phyloP scores from a whole-genome alignment of 441 rosid genomes.

The Eruca vesicaria region DNA sequence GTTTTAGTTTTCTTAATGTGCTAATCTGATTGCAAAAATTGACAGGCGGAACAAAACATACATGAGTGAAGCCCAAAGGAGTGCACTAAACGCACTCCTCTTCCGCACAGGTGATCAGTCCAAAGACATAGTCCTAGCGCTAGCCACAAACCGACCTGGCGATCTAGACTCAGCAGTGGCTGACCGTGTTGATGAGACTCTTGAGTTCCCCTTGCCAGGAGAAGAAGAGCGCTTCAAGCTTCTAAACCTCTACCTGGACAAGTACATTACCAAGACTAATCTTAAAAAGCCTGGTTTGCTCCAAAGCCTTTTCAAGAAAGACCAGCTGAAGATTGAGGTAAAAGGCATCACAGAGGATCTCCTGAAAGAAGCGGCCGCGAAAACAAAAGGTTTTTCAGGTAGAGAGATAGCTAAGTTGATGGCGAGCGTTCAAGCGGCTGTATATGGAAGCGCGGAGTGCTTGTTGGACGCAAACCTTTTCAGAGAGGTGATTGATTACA shows the following conservation, averaged over 20 bases:
- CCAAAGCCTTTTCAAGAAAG: constrained; percentile 52
- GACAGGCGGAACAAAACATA: constrained; percentile 87
- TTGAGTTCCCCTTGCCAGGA: constrained; percentile 87
- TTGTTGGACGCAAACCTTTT: constrained; percentile 64
- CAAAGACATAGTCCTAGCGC: constrained; percentile 89
- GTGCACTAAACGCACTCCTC: constrained; percentile 93
- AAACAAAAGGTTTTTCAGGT: constrained; percentile 77
- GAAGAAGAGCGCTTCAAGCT: constrained; percentile 77
- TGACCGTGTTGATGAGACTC: constrained; percentile 83
- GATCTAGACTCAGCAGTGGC: constrained; percentile 94
- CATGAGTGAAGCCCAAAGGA: constrained; percentile 98
- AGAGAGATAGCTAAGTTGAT: constrained; percentile 74
- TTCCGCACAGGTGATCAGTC: constrained; percentile 93
- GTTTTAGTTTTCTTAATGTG: constrained; percentile 5
- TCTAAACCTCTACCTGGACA: constrained; percentile 74
- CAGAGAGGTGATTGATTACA: constrained; percentile 82
- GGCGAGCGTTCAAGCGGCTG: constrained; percentile 89
- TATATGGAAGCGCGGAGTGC: constrained; percentile 74
- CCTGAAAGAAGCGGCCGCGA: constrained; percentile 72
- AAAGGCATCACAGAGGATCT: constrained; percentile 72
- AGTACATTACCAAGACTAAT: constrained; percentile 70
- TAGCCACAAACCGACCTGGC: constrained; percentile 92
- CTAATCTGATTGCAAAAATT: constrained; percentile 37
- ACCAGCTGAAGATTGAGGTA: constrained; percentile 67
- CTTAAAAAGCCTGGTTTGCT: constrained; percentile 56